These are phyloP conservation scores for Fusarium sp. DNA, from an alignment of 2,329 filamentous ascomycete genomes.

Conservation along the genomic window DNA sequence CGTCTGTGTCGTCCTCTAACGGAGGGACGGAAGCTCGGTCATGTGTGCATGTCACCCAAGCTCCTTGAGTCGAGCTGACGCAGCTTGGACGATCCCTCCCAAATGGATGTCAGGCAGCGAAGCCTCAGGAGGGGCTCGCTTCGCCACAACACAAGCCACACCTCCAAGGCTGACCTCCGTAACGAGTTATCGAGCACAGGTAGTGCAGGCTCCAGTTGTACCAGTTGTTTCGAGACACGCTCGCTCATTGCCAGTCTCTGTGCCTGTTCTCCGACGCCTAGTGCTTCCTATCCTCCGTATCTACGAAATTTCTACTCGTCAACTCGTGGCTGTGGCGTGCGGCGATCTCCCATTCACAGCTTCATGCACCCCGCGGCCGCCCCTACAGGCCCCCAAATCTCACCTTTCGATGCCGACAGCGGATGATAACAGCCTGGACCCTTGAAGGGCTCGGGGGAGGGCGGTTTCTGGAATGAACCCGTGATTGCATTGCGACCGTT, in stretches of 20 bases:
- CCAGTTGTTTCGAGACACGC: slow-evolving; percentile 37
- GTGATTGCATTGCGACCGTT: slow-evolving; percentile 33
- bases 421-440: slow-evolving; percentile 50
- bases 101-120: slow-evolving; percentile 1
- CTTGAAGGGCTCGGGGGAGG: slow-evolving; percentile 52
- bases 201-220: slow-evolving; percentile 45
- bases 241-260: slow-evolving; percentile 34
- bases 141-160: slow-evolving; percentile 43
- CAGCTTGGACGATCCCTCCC: slow-evolving; percentile 22
- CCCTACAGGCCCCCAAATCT: slow-evolving; percentile 40
- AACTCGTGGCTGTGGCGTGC: slow-evolving; percentile 21
- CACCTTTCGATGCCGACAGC: slow-evolving; percentile 51
- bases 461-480: slow-evolving; percentile 43
- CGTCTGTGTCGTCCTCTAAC: neutral
- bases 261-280: slow-evolving; percentile 1
- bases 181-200: slow-evolving; percentile 41
- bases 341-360: slow-evolving; percentile 20
- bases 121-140: slow-evolving; percentile 39
- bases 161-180: slow-evolving; percentile 47
- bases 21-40: neutral
- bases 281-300: slow-evolving; percentile 2
- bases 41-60: slow-evolving; percentile 35
- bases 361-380: slow-evolving; percentile 47
- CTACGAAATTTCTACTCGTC: neutral
- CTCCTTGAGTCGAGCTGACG: slow-evolving; percentile 35